phyloP scores from a whole-genome alignment of 768 basidiomycete species.

The Tricholoma furcatifolium region DNA sequence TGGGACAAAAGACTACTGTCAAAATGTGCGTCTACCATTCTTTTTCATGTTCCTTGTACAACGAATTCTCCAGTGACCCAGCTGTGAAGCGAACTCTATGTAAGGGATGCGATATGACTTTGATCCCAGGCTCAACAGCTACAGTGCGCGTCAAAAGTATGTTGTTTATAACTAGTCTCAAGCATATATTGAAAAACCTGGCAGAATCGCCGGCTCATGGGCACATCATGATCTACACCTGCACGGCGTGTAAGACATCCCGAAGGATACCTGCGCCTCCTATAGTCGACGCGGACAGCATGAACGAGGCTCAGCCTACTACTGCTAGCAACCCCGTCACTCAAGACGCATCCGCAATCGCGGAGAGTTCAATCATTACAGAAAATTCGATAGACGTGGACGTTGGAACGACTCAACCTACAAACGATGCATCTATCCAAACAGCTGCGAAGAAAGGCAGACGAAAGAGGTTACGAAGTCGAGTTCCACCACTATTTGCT shows the following conservation, averaged over 20 bases:
- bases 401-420: neutral
- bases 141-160: slow-evolving; percentile 64
- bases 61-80: slow-evolving; percentile 58
- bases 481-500: slow-evolving; percentile 59
- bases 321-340: neutral
- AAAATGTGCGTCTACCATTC: slow-evolving; percentile 56
- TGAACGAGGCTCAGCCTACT: neutral
- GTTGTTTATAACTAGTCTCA: slow-evolving; percentile 17
- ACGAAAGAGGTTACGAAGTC: slow-evolving; percentile 29
- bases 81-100: slow-evolving; percentile 81
- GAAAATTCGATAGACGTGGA: neutral
- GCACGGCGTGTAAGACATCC: slow-evolving; percentile 53
- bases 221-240: slow-evolving; percentile 57
- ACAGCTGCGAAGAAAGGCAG: neutral
- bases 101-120: slow-evolving; percentile 58
- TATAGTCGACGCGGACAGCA: slow-evolving; percentile 13
- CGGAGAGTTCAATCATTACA: neutral
- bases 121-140: slow-evolving; percentile 68
- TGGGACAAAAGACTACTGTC: slow-evolving; percentile 75
- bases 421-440: neutral
- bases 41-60: neutral
- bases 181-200: neutral
- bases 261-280: slow-evolving; percentile 72
- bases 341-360: neutral
- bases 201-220: slow-evolving; percentile 43